phyloP scores from a whole-genome alignment of 208 protist genomes.

The Leishmania gerbilli region DNA sequence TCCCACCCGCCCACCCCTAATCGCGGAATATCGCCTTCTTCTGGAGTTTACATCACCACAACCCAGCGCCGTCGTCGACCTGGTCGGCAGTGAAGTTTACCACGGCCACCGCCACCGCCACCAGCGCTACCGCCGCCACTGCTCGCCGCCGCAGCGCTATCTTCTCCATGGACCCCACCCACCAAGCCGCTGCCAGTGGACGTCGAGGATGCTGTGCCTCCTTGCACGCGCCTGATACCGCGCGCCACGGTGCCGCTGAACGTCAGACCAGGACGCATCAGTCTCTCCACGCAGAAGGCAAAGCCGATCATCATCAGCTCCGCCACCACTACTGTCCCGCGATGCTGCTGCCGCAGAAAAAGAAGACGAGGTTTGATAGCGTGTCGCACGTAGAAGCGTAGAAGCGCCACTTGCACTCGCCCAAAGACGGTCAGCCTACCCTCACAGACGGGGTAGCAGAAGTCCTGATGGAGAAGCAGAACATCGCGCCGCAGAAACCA shows the following conservation, averaged over 20 bases:
- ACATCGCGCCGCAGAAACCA: conserved; percentile 42
- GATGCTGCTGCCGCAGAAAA: conserved; percentile 11
- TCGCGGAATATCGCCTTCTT: neutral
- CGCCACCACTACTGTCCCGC: conserved; percentile 22
- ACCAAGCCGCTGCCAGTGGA: neutral
- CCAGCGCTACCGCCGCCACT: neutral
- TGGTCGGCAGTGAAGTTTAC: conserved; percentile 15
- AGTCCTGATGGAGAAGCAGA: conserved; percentile 28
- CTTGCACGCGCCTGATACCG: neutral
- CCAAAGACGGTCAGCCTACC: conserved; percentile 26
- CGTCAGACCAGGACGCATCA: conserved; percentile 9
- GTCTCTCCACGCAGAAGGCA: conserved; percentile 20
- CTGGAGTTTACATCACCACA: neutral
- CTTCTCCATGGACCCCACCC: neutral
- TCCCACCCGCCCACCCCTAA: neutral
- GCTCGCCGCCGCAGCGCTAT: neutral
- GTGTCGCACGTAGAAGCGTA: conserved; percentile 29
- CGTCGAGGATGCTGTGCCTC: neutral
- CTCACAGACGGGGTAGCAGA: conserved; percentile 52
- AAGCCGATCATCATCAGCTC: conserved; percentile 31
- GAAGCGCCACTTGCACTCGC: conserved; percentile 17
- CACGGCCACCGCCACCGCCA: conserved; percentile 6
- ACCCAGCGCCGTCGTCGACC: conserved; percentile 11
- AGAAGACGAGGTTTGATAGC: conserved; percentile 26
- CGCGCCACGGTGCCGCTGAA: neutral